phyloP scores from a whole-genome alignment of 148 eudicot genomes.

The Suaeda aralocaspica region DNA sequence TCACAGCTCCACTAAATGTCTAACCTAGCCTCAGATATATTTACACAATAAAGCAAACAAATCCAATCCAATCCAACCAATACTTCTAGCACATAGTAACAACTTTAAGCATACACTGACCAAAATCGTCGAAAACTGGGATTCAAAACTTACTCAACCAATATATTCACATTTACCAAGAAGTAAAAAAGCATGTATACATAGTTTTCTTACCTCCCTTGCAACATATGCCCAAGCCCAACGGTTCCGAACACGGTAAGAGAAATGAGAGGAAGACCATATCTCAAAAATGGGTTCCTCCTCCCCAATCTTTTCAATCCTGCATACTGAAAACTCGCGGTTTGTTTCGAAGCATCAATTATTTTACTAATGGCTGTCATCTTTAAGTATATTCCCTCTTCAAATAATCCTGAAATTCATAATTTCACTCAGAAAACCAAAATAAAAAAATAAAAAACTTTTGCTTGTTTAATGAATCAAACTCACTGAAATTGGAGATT shows the following conservation, averaged over 20 bases:
- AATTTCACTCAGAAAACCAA: not conserved
- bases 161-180: not conserved
- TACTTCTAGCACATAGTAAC: not conserved
- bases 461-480: not conserved
- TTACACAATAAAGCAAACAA: not conserved
- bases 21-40: too few species aligned
- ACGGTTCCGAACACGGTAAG: conserved; percentile 77
- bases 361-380: conserved; percentile 32
- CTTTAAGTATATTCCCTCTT: conserved; percentile 17
- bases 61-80: not conserved
- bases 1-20: too few species aligned
- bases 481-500: not conserved
- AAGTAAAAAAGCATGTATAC: not conserved
- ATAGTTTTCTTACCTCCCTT: conserved; percentile 74
- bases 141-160: not conserved
- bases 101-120: not conserved
- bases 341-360: conserved; percentile 37
- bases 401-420: not conserved
- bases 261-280: conserved; percentile 94
- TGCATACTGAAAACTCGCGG: conserved; percentile 36
- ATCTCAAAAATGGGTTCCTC: conserved; percentile 75
- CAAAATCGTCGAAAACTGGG: not conserved
- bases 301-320: conserved; percentile 77
- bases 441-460: not conserved
- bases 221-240: conserved; percentile 91